Evolutionary conservation across 192 early-diverging fungal genomes (phyloP), one percentile per base, ranked within the genome.

Genomic region (Fimicolochytrium jonesii): DNA sequence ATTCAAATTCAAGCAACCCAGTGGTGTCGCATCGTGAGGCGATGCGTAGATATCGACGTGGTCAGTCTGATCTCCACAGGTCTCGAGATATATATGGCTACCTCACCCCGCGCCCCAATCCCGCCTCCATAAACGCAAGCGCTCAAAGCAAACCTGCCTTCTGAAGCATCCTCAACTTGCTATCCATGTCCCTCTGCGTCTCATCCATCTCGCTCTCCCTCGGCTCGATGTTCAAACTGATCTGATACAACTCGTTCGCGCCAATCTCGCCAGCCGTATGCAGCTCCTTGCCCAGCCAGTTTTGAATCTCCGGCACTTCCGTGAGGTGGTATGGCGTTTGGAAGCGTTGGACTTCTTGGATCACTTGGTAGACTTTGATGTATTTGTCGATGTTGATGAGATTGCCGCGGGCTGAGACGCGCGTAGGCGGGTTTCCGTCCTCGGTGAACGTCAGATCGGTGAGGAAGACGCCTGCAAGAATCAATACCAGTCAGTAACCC

Each of bases 311-410:
- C 46, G 65, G 22, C 15, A 75, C 73, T 36, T 71, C 73, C 11
- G 50, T 45, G 11, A 72, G 59, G 33, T 69, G 64, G 37, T 90
- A 92, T 32, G 85, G 79, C 9, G 86, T 64, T 67, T 92, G 90
- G 64, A 89, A 92, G 57, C 82, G 80, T 61, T 83, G 80, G 44
- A 92, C 73, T 56, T 92, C 90, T 42, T 72, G 68, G 47, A 93
- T 85, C 7, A 89, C 77, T 5, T 68, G 65, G 0, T 81, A 73
- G 9, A 80, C 66, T 17, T 82, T 81, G 53, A 84, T 73, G 56
- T 85, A 79, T 52, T 93, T 92, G 68, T 88, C 86, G 74, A 93
- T 91, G 67, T 93, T 93, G 66, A 93, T 85, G 28, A 90, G 75
- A 29, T 29, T 44, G 28, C 56, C 63, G 43, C 68, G 59, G 43